phyloP scores from a whole-genome alignment of 805 yeast species.

The Kodamaea laetipori region DNA sequence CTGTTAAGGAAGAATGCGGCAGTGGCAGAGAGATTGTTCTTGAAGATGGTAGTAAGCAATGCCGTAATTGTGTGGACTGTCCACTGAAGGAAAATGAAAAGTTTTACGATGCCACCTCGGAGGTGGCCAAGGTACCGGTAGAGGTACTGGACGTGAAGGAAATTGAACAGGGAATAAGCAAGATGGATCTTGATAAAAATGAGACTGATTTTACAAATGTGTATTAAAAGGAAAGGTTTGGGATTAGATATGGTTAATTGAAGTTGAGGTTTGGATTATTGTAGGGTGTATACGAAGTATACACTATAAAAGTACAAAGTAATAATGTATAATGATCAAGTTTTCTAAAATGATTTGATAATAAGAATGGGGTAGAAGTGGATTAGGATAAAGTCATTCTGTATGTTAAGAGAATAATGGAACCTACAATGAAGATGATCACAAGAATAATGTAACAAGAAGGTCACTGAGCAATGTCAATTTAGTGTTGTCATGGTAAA shows the following conservation, averaged over 20 bases:
- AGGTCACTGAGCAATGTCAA: too few species aligned
- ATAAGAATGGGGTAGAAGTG: too few species aligned
- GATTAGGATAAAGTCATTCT: too few species aligned
- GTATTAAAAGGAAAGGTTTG: constrained; percentile 4
- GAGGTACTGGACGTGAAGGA: constrained; percentile 14
- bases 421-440: too few species aligned
- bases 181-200: constrained; percentile 9
- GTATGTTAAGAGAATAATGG: too few species aligned
- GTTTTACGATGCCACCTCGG: constrained; percentile 5
- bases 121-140: constrained; percentile 13
- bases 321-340: too few species aligned
- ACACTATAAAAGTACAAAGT: too few species aligned
- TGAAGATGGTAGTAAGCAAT: constrained; percentile 22
- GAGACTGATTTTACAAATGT: constrained; percentile 11
- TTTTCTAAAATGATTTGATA: too few species aligned
- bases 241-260: not conserved
- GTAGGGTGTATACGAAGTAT: too few species aligned
- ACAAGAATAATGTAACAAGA: too few species aligned
- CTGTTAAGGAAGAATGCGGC: constrained; percentile 14
- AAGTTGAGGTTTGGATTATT: too few species aligned
- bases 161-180: not conserved
- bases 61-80: constrained; percentile 36
- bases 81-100: constrained; percentile 18
- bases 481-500: too few species aligned
- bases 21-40: constrained; percentile 10